A percentile compares a stretch with the other conserved stretches of the same genome.
phyloP scores from a whole-genome alignment of 306 rosid genomes.

The Erythrophleum fordii region DNA sequence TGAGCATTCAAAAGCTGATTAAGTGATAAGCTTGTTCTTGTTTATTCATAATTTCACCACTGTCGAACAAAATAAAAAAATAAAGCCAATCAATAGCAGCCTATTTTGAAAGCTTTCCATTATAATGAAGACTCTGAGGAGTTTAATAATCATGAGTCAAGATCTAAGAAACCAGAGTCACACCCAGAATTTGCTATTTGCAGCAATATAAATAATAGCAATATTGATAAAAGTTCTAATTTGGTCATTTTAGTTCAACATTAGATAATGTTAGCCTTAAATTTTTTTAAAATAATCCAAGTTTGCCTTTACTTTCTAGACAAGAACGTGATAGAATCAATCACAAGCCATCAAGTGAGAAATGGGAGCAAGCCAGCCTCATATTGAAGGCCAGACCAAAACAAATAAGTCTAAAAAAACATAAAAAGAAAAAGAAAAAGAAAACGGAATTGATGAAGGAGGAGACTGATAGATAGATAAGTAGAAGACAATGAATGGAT shows the following conservation, averaged over 20 bases:
- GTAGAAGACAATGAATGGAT: constrained; percentile 8
- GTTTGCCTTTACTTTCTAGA: not conserved
- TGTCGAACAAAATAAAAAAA: constrained; percentile 21
- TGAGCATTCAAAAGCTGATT: constrained; percentile 34
- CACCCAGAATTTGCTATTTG: not conserved
- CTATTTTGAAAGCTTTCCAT: constrained; percentile 13
- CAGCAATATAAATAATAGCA: not conserved
- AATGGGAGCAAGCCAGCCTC: not conserved
- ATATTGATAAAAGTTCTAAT: not conserved
- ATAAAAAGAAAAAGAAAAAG: not conserved
- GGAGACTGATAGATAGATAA: constrained; percentile 20
- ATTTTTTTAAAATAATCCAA: not conserved
- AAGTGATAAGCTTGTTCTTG: constrained; percentile 22
- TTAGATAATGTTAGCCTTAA: not conserved
- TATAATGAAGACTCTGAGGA: constrained; percentile 1
- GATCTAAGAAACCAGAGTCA: constrained; percentile 24
- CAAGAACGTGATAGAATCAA: not conserved
- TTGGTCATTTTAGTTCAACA: not conserved
- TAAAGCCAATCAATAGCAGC: not conserved
- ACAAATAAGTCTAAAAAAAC: not conserved
- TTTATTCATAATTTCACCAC: constrained; percentile 34
- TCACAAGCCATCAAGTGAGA: not conserved
- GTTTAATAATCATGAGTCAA: constrained; percentile 7
- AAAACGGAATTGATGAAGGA: not conserved
- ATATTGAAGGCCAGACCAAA: not conserved